Evolutionary conservation across 805 yeast genomes (phyloP).

Genomic region (Hanseniaspora mollemarum): DNA sequence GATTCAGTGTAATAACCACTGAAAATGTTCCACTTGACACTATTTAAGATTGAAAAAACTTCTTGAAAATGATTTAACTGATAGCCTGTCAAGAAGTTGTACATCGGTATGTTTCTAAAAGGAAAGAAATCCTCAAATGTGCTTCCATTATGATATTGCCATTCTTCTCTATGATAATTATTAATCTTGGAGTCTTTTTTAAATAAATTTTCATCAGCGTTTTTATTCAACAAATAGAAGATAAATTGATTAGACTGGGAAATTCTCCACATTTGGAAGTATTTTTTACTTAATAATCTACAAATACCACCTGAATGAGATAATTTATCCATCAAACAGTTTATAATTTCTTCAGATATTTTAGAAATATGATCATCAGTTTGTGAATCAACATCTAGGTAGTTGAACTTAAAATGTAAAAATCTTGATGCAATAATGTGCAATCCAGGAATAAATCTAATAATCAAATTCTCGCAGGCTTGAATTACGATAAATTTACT

Average conservation of each 20-base stretch:
- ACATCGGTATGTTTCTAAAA: slow-evolving; percentile 21
- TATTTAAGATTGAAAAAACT: slow-evolving; percentile 18
- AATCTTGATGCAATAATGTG: slow-evolving; percentile 26
- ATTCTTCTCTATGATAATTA: slow-evolving; percentile 18
- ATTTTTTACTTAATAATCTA: slow-evolving; percentile 39
- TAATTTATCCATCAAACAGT: slow-evolving; percentile 24
- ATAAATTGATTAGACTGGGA: slow-evolving; percentile 40
- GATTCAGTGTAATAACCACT: slow-evolving; percentile 9
- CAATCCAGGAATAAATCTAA: slow-evolving; percentile 17
- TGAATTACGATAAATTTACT: slow-evolving; percentile 19
- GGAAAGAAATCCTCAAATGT: slow-evolving; percentile 18
- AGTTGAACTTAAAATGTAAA: slow-evolving; percentile 24
- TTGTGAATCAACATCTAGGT: slow-evolving; percentile 15
- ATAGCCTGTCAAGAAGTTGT: slow-evolving; percentile 22
- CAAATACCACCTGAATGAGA: slow-evolving; percentile 29
- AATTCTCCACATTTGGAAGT: slow-evolving; percentile 56
- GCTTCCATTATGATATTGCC: slow-evolving; percentile 5
- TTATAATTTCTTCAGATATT: slow-evolving; percentile 20
- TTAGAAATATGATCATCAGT: neutral
- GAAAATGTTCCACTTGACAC: slow-evolving; percentile 19
- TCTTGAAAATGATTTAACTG: slow-evolving; percentile 22
- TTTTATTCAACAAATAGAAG: slow-evolving; percentile 29
- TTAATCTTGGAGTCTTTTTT: slow-evolving; percentile 22
- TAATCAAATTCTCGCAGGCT: slow-evolving; percentile 19
- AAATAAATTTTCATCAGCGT: slow-evolving; percentile 25